phyloP scores from a whole-genome alignment of 345 rosid genomes.

The Eucalyptus globulus region DNA sequence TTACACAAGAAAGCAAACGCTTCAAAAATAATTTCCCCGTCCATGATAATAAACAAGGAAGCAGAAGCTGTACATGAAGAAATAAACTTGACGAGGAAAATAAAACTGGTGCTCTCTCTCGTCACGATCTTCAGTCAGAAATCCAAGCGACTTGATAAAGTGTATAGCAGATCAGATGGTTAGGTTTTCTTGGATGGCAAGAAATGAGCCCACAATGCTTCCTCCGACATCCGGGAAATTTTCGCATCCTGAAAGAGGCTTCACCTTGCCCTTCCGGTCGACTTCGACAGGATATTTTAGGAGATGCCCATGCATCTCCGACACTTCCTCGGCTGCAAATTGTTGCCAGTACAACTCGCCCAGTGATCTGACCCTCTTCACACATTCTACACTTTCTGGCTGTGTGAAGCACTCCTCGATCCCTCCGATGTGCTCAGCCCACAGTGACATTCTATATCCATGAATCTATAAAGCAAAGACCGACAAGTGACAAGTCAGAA shows the following conservation, averaged over 20 bases:
- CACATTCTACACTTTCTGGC: conserved; percentile 84
- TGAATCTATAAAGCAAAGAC: conserved; percentile 30
- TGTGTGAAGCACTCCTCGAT: conserved; percentile 45
- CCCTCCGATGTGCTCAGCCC: conserved; percentile 83
- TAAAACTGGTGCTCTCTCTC: not conserved
- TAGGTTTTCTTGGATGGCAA: conserved; percentile 75
- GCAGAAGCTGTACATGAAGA: not conserved
- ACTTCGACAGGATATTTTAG: conserved; percentile 83
- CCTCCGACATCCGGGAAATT: conserved; percentile 91
- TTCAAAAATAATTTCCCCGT: too few species aligned
- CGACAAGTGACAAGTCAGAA: not conserved
- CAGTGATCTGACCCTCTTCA: conserved; percentile 41
- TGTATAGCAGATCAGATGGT: conserved; percentile 38
- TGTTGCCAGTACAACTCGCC: conserved; percentile 68
- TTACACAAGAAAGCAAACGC: not conserved
- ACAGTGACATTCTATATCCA: conserved; percentile 91
- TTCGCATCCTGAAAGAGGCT: conserved; percentile 53
- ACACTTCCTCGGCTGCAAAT: conserved; percentile 44
- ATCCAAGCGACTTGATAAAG: not conserved
- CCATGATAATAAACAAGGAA: not conserved
- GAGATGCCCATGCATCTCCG: conserved; percentile 84
- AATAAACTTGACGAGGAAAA: not conserved
- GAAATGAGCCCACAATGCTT: conserved; percentile 64
- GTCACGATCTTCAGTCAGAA: not conserved
- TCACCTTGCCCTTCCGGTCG: conserved; percentile 73